phyloP scores from a whole-genome alignment of 345 rosid species.

The Gossypium australe region DNA sequence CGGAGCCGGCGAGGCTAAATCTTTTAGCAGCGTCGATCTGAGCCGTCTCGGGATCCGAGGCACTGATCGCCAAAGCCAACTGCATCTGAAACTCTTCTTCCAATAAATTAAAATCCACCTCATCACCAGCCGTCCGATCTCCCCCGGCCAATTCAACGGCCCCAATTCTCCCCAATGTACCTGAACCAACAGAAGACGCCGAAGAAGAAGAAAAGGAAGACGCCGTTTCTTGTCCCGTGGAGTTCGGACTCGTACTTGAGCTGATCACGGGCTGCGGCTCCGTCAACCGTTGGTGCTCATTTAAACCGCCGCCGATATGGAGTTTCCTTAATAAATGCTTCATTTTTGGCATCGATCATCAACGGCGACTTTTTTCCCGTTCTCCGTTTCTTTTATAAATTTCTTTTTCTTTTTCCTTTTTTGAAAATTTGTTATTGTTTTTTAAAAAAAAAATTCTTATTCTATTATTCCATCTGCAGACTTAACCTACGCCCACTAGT shows the following conservation, averaged over 20 bases:
- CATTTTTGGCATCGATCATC: slow-evolving; percentile 94
- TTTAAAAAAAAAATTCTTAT: background rate
- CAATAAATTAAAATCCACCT: slow-evolving; percentile 60
- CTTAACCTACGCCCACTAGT: slow-evolving; percentile 50
- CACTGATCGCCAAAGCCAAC: slow-evolving; percentile 92
- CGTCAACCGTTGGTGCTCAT: slow-evolving; percentile 46
- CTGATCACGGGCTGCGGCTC: slow-evolving; percentile 37
- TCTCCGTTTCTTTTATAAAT: background rate
- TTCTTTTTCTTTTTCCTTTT: background rate
- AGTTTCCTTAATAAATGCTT: slow-evolving; percentile 84
- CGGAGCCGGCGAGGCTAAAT: slow-evolving; percentile 70
- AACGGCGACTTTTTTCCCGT: slow-evolving; percentile 27
- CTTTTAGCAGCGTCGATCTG: slow-evolving; percentile 95
- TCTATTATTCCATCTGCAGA: slow-evolving; percentile 14
- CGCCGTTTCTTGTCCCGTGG: slow-evolving; percentile 18
- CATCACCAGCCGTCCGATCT: slow-evolving; percentile 35
- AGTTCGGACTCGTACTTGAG: slow-evolving; percentile 25
- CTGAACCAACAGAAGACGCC: slow-evolving; percentile 33
- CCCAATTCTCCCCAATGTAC: slow-evolving; percentile 41
- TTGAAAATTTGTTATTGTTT: background rate
- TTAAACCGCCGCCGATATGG: slow-evolving; percentile 80
- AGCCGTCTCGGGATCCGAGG: slow-evolving; percentile 88
- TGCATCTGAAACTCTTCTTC: slow-evolving; percentile 97
- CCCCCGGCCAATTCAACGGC: slow-evolving; percentile 39
- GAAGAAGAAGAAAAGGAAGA: slow-evolving; percentile 16